Base-by-base conservation (phyloP, 2,329 filamentous ascomycete genomes). In the Pyrenochaeta sp. region DNA sequence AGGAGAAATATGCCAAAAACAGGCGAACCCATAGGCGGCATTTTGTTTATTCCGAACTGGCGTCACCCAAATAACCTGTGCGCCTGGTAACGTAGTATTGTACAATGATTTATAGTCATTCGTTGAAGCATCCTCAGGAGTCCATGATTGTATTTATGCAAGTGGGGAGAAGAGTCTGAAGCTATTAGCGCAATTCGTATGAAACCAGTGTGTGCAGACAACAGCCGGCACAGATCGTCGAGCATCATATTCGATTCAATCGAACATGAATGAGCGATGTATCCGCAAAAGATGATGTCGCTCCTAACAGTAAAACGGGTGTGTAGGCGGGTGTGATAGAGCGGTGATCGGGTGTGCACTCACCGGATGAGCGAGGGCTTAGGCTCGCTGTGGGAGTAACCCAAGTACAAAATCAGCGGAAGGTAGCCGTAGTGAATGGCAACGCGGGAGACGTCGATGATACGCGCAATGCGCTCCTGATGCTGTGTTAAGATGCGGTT, bases 371-470 rank as follows among this genome's bases (percentile, higher is more conserved):
- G 76, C 40, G 91, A 89, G 49, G 95, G 95, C 75, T 90, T 87
- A 35, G 95, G 95, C 77, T 94, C 90, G 83, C 93, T 98, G 77
- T 91, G 90, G 49, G 94, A 96, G 82, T 97, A 98, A 68, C 94
- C 95, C 70, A 99, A 89, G 79, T 98, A 99, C 78, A 99, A 85
- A 76, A 99, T 96, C 78, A 99, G 80, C 69, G 95, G 95, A 54
- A 99, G 87, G 79, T 98, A 99, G 77, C 95, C 95, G 83, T 98
- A 99, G 82, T 99, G 95, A 74, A 99, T 90, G 55, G 91, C 92
- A 71, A 97, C 89, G 72, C 93, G 88, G 59, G 92, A 95, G 77
- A 97, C 82, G 79, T 98, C 95, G 77, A 99, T 95, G 81, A 98
- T 85, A 84, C 93, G 94, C 73, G 91, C 89, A 80, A 99, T 97